Conservation (phyloP, 2,329 filamentous ascomycete species). For the Graphilbum fragrans region DNA sequence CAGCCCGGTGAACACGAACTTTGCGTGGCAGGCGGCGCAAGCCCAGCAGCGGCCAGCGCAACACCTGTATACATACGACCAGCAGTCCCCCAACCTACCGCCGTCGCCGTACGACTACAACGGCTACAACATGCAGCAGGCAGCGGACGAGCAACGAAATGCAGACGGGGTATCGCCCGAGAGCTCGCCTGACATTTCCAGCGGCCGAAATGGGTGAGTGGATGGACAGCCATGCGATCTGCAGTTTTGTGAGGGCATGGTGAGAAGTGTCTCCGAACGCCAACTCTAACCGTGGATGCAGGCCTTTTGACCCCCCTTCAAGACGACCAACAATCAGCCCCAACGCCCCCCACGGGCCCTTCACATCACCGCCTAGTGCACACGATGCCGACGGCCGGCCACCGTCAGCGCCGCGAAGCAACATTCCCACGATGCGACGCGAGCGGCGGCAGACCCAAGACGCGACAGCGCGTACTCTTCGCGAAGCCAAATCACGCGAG, state of each 20-base stretch:
- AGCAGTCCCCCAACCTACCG: constrained; percentile 2
- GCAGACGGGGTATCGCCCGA: constrained; percentile 38
- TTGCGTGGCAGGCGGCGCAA: constrained; percentile 14
- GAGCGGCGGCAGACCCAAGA: constrained; percentile 34
- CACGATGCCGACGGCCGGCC: not conserved
- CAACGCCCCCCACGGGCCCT: constrained; percentile 3
- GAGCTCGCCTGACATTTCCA: constrained; percentile 39
- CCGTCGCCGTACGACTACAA: constrained; percentile 1
- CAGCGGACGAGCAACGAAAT: not conserved
- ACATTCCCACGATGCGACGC: constrained; percentile 40
- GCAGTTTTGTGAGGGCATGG: not conserved
- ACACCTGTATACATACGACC: not conserved
- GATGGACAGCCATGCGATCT: no score
- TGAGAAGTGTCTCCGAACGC: not conserved
- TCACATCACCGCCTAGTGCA: not conserved
- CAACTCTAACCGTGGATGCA: not conserved
- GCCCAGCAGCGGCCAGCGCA: not conserved
- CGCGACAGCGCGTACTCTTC: constrained; percentile 21
- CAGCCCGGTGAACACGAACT: constrained; percentile 26
- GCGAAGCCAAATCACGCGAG: constrained; percentile 26
- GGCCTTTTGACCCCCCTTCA: constrained; percentile 2
- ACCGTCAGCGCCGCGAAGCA: constrained; percentile 13
- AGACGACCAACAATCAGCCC: constrained; percentile 17
- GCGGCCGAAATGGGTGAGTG: constrained; percentile 29
- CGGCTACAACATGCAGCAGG: not conserved